These are phyloP conservation scores for Xylariales sp. DNA, from an alignment of 2,329 filamentous ascomycete species.

Conservation along the genomic window DNA sequence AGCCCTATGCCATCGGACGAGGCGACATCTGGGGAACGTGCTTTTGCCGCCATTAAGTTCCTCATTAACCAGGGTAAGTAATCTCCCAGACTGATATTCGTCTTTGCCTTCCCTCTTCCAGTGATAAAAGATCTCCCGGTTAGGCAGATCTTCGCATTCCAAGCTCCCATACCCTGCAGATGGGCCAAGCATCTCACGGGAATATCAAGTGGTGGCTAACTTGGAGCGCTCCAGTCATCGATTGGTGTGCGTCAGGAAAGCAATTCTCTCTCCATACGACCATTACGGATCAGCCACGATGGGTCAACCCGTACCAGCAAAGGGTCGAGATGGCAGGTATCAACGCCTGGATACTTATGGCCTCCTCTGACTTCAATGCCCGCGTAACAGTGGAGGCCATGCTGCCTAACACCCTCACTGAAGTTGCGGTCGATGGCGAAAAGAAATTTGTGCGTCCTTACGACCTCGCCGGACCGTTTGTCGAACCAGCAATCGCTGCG, in stretches of 20 bases:
- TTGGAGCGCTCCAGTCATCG: conserved; percentile 21
- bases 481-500: conserved; percentile 28
- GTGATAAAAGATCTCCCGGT: neutral
- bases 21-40: conserved; percentile 45
- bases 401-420: conserved; percentile 24
- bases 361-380: conserved; percentile 43
- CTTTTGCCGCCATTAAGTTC: conserved; percentile 43
- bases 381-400: conserved; percentile 45
- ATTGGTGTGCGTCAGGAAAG: conserved; percentile 23
- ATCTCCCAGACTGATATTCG: neutral
- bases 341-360: conserved; percentile 46
- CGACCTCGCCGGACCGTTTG: conserved; percentile 38
- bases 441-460: conserved; percentile 29
- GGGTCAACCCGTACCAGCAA: conserved; percentile 44
- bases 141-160: neutral
- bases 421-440: conserved; percentile 39
- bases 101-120: neutral
- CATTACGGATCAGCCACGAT: conserved; percentile 37
- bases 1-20: conserved; percentile 43
- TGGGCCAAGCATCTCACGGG: neutral
- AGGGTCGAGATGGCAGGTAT: conserved; percentile 48
- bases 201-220: conserved; percentile 6
- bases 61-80: conserved; percentile 34
- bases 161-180: neutral
- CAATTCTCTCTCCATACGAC: conserved; percentile 13